Evolutionary conservation across 2,329 filamentous ascomycete genomes (phyloP).

Genomic region (Torrubiella hemipterigena): DNA sequence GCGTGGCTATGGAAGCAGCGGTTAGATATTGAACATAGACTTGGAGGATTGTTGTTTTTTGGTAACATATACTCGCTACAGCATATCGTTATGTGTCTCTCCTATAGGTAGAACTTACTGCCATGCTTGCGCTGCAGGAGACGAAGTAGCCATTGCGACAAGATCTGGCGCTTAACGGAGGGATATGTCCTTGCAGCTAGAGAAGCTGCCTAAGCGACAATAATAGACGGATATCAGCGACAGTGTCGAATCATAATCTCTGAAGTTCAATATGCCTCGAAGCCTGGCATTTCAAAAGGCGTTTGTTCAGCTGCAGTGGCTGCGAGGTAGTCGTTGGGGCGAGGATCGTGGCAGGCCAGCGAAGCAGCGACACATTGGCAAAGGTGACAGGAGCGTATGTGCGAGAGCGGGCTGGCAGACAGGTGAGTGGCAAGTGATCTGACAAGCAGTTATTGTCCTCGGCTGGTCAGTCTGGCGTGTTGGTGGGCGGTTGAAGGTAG

Average conservation of each 20-base stretch:
- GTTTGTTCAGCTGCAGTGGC: slow-evolving; percentile 10
- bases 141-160: slow-evolving; percentile 8
- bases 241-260: slow-evolving; percentile 21
- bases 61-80: no score
- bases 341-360: no score
- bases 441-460: no score
- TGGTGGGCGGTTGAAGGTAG: no score
- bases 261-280: slow-evolving; percentile 14
- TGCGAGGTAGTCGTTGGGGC: slow-evolving; percentile 12
- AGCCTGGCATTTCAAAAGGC: slow-evolving; percentile 22
- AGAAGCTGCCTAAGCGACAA: slow-evolving; percentile 7
- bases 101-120: slow-evolving; percentile 28
- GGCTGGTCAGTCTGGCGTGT: no score
- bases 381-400: not conserved
- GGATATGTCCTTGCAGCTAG: not conserved
- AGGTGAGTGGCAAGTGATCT: no score
- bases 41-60: no score
- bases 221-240: slow-evolving; percentile 11
- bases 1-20: slow-evolving; percentile 22
- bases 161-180: not conserved
- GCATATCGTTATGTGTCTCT: no score
- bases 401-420: no score
- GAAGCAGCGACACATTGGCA: slow-evolving; percentile 3
- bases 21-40: no score
- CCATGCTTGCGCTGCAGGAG: slow-evolving; percentile 23